Evolutionary conservation across 257 asterid genomes (phyloP), one percentile per base, ranked within the genome.

Genomic region (Solanum bukasovii): DNA sequence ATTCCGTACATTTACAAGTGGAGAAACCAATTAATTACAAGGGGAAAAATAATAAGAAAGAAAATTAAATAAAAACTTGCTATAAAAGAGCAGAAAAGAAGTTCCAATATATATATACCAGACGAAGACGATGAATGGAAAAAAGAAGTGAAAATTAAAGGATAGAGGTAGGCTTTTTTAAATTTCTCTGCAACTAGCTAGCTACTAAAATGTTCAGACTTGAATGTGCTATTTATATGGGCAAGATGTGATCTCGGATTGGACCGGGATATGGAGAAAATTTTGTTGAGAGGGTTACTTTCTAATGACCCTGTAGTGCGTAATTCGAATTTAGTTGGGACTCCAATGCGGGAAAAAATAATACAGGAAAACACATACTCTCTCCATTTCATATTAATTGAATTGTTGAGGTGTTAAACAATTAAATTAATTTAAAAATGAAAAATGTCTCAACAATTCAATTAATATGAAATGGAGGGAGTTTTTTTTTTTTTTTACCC

Each of bases 281-380:
- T 52, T 52, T 16, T 52, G 4, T 52, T 52, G 9, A 1, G 20
- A 46, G 56, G 18, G 0, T 13, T 6, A 46, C 56, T 46, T 13
- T 44, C 2, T 0, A 46, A 46, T 46, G 52, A 46, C 0, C 1
- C 0, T 49, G 3, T 13, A 0, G 8, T 13, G 59, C 0, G 61
- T 49, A 16, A 49, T 16, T 2, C 23, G 0, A 49, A 49, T 0
- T 52, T 52, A 52, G 8, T 52, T 52, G 63, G 23, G 3, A 46
- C 2, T 46, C 7, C 2, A 42, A 42, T 42, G 49, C 2, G 0
- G 5, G 1, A 3, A 42, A 42, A 42, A 46, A 46, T 13, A 46
- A 52, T 52, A 52, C 4, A 6, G 9, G 21, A 5, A 52, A 16
- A 5, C 9, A 56, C 0, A 61, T 9, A 42, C 13, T 42, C 1